phyloP scores from a whole-genome alignment of 2,329 filamentous ascomycete species.

The Ceratocystis cacaofunesta region DNA sequence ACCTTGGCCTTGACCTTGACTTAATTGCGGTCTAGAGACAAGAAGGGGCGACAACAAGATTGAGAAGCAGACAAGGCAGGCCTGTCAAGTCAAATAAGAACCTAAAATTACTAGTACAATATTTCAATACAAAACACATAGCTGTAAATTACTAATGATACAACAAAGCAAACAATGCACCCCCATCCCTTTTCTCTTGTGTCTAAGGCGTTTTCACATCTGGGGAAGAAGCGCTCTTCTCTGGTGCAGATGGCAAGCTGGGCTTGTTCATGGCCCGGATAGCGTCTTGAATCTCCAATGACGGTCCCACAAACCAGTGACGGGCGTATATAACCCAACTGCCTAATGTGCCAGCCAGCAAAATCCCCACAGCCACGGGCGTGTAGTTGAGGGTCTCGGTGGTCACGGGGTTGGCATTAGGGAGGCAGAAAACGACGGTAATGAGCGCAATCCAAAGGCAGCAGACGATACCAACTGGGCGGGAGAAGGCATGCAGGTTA shows the following conservation, averaged over 20 bases:
- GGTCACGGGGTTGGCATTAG: slow-evolving; percentile 39
- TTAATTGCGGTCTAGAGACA: not conserved
- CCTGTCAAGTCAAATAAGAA: not conserved
- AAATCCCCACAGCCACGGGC: slow-evolving; percentile 43
- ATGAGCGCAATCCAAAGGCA: slow-evolving; percentile 40
- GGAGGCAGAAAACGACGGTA: slow-evolving; percentile 42
- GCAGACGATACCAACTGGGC: slow-evolving; percentile 33
- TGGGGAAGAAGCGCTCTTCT: slow-evolving; percentile 19
- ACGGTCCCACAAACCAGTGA: slow-evolving; percentile 41
- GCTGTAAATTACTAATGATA: not conserved
- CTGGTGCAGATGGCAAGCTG: slow-evolving; percentile 31
- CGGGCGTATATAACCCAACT: slow-evolving; percentile 39
- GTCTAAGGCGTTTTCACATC: not conserved
- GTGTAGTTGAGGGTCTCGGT: slow-evolving; percentile 46
- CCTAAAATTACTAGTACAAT: not conserved
- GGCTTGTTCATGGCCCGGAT: slow-evolving; percentile 34
- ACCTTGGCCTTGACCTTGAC: too few species aligned
- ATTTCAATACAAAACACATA: not conserved
- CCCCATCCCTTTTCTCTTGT: not conserved
- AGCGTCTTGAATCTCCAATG: slow-evolving; percentile 36
- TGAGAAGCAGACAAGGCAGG: too few species aligned
- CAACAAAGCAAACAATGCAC: not conserved
- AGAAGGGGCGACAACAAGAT: not conserved
- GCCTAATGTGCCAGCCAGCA: slow-evolving; percentile 31
- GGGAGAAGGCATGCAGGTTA: slow-evolving; percentile 33